These are phyloP conservation scores for Apiospora hydei DNA, from an alignment of 2,329 filamentous ascomycete genomes.

Conservation along the genomic window DNA sequence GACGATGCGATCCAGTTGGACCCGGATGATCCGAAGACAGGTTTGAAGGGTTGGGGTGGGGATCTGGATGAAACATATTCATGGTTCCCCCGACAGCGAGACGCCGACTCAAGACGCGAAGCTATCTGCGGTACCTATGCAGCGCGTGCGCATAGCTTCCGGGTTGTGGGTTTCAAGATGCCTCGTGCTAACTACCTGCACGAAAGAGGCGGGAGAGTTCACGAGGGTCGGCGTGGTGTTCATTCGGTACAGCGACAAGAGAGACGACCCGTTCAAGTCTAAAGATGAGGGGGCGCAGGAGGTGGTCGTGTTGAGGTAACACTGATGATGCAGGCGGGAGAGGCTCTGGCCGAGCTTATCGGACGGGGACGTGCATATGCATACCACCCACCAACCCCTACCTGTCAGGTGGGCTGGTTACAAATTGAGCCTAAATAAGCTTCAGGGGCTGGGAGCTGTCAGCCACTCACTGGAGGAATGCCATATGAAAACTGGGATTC, in stretches of 20 bases:
- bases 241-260: conserved; percentile 19
- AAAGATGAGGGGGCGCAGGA: not conserved
- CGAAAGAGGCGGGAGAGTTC: not conserved
- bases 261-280: conserved; percentile 23
- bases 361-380: not conserved
- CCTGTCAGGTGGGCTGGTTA: not conserved
- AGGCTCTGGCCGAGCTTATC: not conserved
- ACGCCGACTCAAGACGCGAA: not conserved
- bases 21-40: conserved; percentile 6
- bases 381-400: not conserved
- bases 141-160: not conserved
- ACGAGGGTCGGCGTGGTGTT: conserved; percentile 15
- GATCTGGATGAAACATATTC: conserved; percentile 23
- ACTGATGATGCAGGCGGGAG: not conserved
- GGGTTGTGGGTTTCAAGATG: conserved; percentile 21
- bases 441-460: not conserved
- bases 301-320: not conserved
- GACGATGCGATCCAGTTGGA: not conserved
- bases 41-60: conserved; percentile 8
- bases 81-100: conserved; percentile 24
- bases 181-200: conserved; percentile 8
- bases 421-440: not conserved
- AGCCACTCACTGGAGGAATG: not conserved
- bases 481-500: not conserved
- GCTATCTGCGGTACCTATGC: not conserved